Conservation (phyloP, 257 asterid genomes). For the Solanum sejunctum region DNA sequence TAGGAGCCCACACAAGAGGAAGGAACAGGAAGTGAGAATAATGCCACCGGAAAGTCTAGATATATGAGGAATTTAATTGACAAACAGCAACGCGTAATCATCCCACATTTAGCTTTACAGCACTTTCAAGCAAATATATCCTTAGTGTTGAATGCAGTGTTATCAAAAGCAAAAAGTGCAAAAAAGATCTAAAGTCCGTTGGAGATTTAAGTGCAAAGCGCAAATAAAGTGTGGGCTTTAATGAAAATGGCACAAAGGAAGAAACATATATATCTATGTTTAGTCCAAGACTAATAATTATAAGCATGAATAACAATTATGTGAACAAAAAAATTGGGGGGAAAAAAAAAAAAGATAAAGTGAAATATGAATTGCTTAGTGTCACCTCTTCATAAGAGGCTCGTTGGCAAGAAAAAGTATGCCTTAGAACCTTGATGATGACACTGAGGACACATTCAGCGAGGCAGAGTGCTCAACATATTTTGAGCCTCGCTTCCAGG, state of each 20-base stretch:
- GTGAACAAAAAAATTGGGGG: neutral
- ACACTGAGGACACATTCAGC: neutral
- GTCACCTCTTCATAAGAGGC: neutral
- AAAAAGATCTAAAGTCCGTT: neutral
- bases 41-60: neutral
- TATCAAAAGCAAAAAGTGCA: neutral
- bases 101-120: neutral
- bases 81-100: neutral
- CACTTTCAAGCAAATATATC: neutral
- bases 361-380: neutral
- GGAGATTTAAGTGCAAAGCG: neutral
- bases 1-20: neutral
- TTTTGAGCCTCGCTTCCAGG: neutral
- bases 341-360: neutral
- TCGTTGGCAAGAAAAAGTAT: neutral
- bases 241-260: neutral
- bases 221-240: neutral
- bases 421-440: neutral
- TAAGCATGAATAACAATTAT: neutral
- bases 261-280: neutral
- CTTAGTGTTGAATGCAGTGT: neutral
- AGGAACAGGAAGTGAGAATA: neutral
- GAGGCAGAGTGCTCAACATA: neutral
- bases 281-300: no score
- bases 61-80: neutral